A percentile compares a stretch with the other conserved stretches of the same genome.
Conservation (phyloP, 1,139 yeast genomes). For the Geotrichum carabidarum region DNA sequence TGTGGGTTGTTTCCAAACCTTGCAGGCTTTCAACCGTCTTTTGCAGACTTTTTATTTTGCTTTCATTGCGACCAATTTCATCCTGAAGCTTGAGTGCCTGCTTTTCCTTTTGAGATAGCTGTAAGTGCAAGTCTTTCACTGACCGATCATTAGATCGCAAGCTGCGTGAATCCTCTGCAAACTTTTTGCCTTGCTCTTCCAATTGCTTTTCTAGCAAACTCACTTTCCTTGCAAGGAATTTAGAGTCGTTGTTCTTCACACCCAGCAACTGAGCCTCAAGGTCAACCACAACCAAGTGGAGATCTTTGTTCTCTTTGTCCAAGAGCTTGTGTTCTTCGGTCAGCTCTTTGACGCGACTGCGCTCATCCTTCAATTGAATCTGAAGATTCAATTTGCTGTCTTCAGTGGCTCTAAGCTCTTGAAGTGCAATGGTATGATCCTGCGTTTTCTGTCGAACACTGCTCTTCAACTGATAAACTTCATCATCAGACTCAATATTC, state of each 20-base stretch:
- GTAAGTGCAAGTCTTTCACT: conserved; percentile 31
- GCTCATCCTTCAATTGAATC: conserved; percentile 30
- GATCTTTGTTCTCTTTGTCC: conserved; percentile 33
- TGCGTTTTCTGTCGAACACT: conserved; percentile 27
- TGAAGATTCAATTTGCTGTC: conserved; percentile 16
- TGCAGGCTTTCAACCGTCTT: conserved; percentile 41
- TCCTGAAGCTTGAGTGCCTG: conserved; percentile 31
- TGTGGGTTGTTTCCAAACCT: conserved; percentile 43
- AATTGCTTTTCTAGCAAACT: conserved; percentile 38
- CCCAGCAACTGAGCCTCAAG: conserved; percentile 33
- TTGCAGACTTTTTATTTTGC: conserved; percentile 39
- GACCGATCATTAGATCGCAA: conserved; percentile 33
- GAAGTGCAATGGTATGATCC: conserved; percentile 20
- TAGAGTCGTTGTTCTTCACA: conserved; percentile 24
- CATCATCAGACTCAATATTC: conserved; percentile 13
- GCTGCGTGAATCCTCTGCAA: conserved; percentile 36
- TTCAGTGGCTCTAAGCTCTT: conserved; percentile 15
- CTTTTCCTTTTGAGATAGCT: conserved; percentile 30
- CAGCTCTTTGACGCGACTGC: conserved; percentile 30
- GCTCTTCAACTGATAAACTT: conserved; percentile 24
- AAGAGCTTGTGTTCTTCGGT: conserved; percentile 24
- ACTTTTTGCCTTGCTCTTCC: conserved; percentile 35
- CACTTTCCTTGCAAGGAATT: conserved; percentile 31
- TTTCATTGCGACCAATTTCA: conserved; percentile 35
- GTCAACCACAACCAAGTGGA: conserved; percentile 34